Evolutionary conservation across 805 yeast species (phyloP).

Genomic region (Cyberlindnera japonica): DNA sequence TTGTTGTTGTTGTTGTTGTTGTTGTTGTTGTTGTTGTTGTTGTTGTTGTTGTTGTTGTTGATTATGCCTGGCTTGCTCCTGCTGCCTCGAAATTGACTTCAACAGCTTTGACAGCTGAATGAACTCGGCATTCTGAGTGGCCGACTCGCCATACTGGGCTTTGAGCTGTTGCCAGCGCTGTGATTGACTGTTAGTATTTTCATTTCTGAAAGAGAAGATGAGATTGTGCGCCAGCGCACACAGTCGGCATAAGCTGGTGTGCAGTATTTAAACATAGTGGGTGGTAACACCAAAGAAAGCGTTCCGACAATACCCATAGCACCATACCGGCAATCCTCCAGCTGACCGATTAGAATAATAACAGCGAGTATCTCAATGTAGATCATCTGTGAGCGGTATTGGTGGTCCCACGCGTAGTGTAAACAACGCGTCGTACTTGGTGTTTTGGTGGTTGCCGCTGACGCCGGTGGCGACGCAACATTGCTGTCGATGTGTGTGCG

Average conservation of each 20-base stretch:
- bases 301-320: too few relatives aligned
- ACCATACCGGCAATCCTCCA: too few relatives aligned
- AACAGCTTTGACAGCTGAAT: constrained; percentile 50
- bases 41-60: constrained; percentile 26
- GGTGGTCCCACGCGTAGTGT: constrained; percentile 2
- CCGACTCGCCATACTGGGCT: constrained; percentile 52
- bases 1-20: constrained; percentile 21
- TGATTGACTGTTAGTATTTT: constrained; percentile 3
- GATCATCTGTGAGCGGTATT: too few relatives aligned
- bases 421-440: constrained; percentile 7
- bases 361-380: too few relatives aligned
- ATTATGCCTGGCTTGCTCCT: constrained; percentile 32
- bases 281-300: too few relatives aligned
- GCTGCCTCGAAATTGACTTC: constrained; percentile 38
- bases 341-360: too few relatives aligned
- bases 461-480: background rate
- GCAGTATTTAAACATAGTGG: too few relatives aligned
- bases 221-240: too few relatives aligned
- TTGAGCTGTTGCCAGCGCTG: constrained; percentile 57
- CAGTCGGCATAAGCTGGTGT: too few relatives aligned
- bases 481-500: background rate
- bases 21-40: constrained; percentile 18
- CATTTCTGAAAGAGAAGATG: background rate
- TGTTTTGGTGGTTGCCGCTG: constrained; percentile 1
- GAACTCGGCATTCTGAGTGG: constrained; percentile 53